Evolutionary conservation across 345 rosid species (phyloP), one percentile per base, ranked within the genome.

Genomic region (Pseudoturritis turrita): DNA sequence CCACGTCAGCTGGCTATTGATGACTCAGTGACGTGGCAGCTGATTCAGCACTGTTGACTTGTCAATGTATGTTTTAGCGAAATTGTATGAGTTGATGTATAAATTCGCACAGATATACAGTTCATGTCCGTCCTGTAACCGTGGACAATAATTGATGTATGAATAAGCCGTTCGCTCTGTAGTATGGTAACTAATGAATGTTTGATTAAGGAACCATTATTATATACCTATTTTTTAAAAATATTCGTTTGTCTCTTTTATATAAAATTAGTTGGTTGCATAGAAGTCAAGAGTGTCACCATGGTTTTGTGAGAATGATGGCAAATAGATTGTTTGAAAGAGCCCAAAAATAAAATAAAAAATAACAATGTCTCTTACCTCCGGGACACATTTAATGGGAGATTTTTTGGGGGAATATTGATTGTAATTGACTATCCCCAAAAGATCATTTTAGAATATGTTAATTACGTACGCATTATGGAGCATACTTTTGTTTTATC

Each of bases 221-320:
- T n/a, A n/a, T n/a, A n/a, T 41, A 28, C 19, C n/a, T 53, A 64
- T 31, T 37, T 46, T 22, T n/a, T n/a, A 13, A 1, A 11, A 25
- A 17, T 6, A 3, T 3, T 36, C n/a, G 29, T 9, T 58, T 15
- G 35, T 18, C 50, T 56, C 58, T 28, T 49, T 47, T 23, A 4
- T 36, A 12, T 26, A 26, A 49, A 71, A 23, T 61, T 39, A 36
- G 49, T 59, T 70, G 49, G 40, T 19, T 37, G 22, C 60, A 61
- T 28, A 17, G 31, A 71, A 40, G 43, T 71, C 53, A 61, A 40
- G 60, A 49, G 61, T 71, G 22, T 28, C 68, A 61, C 68, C 22
- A 61, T 12, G 49, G 26, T 44, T 11, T 62, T 29, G 18, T 29
- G 53, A 62, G 39, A 51, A 62, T 71, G 75, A 71, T 40, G 44